Evolutionary conservation across 164 flowering plant genomes (phyloP), one percentile per base, ranked within the genome.

Genomic region (Chimonanthus salicifolius): DNA sequence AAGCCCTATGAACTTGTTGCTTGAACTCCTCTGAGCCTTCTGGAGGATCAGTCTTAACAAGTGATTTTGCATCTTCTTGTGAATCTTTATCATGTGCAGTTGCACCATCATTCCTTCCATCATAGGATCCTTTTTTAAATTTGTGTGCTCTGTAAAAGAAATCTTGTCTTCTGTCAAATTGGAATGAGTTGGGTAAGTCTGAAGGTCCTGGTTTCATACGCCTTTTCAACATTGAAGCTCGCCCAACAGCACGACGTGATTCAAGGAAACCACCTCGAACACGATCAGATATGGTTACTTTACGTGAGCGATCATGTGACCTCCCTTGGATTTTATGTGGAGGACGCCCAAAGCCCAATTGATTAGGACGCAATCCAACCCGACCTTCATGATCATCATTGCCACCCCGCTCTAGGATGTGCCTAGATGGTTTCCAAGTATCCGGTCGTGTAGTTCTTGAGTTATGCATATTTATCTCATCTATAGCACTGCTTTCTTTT

Each of bases 11-110:
- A 50, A 89, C 88, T 79, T 75, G 83, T 74, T 82, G 84, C 84
- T 84, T 84, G 64, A 92, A 90, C 71, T 92, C 88, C 47, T 83
- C 83, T 33, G 94, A 83, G 70, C 82, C 81, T 77, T 90, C 90
- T 50, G 84, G 85, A 3, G 85, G 87, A 50, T 86, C 90, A 72
- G 77, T 83, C 51, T 73, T 73, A 51, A 65, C 74, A 70, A 72
- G 67, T 45, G 69, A 48, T 48, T 9, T 65, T 67, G 50, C 50
- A 73, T 72, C 79, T 77, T 73, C 78, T 45, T 67, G 46, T 43
- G 72, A 64, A 21, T 76, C 78, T 64, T 47, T 79, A 64, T 69
- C 71, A n/a, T 66, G 77, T 62, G 18, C 67, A 74, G 43, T 60
- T 77, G 3, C n/a, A 67, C 69, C 54, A 33, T 60, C 82, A 74